Base-by-base conservation (phyloP, 331 rosid genomes). In the Dryas integrifolia region DNA sequence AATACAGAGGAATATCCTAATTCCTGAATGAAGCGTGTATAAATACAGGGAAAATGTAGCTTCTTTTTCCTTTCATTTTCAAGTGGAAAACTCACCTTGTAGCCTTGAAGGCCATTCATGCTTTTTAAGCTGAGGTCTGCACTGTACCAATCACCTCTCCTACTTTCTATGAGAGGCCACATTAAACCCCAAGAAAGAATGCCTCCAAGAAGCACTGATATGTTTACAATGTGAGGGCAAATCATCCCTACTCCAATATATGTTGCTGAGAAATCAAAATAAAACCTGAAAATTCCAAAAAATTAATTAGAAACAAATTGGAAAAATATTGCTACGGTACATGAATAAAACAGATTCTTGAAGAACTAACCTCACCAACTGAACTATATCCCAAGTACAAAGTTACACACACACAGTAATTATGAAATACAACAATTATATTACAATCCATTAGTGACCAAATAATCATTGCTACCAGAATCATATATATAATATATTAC, bases 211-310 rank as follows among this genome's bases (percentile, higher is more conserved):
- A 90, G 86, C 57, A 86, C 80, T 44, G 96, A 88, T 70, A 90
- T 81, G 67, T 90, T 90, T 53, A 90, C 82, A 82, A 83, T 86
- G 78, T 86, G 65, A 4, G 96, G 93, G 72, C 96, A 90, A 73
- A 90, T 90, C 93, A 90, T 90, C 65, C 96, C 93, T 18, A 86
- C 93, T 65, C 96, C 93, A 69, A 90, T 55, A 70, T 88, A 88
- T 13, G 86, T 77, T 55, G 96, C 79, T 5, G 96, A 85, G 84
- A 90, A 90, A 82, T 90, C 89, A 77, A 90, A 90, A 82, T 12
- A 88, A 65, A 90, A 90, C 81, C 94, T 90, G 82, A 40, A 72
- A 21, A 72, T 61, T 5, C 7, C 4, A 46, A 9, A 6, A 38
- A 59, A 75, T 7, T 10, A 26, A 18, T 30, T 30, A 30, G 35